Conservation (phyloP, 495 filamentous ascomycete genomes). For the Acidiella bohemica region DNA sequence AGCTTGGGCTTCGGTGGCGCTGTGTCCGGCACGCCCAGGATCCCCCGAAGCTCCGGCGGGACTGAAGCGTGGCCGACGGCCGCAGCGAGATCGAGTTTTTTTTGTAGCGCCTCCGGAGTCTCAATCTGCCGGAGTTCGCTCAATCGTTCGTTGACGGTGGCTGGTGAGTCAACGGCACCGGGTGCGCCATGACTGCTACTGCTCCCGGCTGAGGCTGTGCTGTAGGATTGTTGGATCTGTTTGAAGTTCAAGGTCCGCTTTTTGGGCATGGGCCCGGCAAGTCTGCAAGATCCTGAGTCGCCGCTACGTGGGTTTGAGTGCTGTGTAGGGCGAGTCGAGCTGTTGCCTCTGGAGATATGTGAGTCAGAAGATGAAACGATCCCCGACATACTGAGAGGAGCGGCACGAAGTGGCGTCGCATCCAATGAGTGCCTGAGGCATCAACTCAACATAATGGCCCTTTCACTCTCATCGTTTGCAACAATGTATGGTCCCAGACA, state of each 20-base stretch:
- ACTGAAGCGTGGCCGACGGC: conserved; percentile 32
- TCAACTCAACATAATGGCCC: too few relatives aligned
- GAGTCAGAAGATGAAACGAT: too few relatives aligned
- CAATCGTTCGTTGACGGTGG: conserved; percentile 30
- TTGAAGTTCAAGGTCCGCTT: conserved; percentile 25
- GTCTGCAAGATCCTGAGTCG: background rate
- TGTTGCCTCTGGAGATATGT: too few relatives aligned
- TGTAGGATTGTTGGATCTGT: conserved; percentile 18
- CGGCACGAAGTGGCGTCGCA: too few relatives aligned
- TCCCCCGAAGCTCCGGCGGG: conserved; percentile 41
- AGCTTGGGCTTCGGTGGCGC: conserved; percentile 51
- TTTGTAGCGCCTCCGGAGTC: conserved; percentile 20
- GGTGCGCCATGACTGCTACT: conserved; percentile 1
- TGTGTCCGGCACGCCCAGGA: conserved; percentile 58
- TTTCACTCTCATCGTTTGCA: too few relatives aligned
- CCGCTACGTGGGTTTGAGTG: background rate
- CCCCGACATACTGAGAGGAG: too few relatives aligned
- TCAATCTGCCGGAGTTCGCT: conserved; percentile 27
- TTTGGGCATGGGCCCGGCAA: conserved; percentile 24
- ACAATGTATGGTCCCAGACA: too few relatives aligned
- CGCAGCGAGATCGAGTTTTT: conserved; percentile 23
- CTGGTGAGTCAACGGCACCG: conserved; percentile 7
- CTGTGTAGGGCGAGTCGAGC: background rate
- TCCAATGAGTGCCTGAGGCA: too few relatives aligned
- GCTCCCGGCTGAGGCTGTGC: conserved; percentile 19